Evolutionary conservation across 2,329 filamentous ascomycete genomes (phyloP).

Genomic region (Rachicladosporium sp.): DNA sequence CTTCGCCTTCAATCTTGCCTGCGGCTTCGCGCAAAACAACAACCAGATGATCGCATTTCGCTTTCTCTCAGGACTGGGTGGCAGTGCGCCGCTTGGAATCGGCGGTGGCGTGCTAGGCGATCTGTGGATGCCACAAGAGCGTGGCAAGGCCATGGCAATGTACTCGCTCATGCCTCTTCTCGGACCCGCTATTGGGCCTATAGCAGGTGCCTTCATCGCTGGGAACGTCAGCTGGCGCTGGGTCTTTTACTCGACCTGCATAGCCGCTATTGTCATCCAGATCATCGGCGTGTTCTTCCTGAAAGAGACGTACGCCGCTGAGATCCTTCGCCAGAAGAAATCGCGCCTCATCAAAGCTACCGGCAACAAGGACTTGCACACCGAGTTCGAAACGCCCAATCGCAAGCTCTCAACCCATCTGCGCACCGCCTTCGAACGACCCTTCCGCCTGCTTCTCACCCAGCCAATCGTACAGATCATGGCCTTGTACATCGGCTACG

Average conservation of each 20-base stretch:
- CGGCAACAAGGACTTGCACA: constrained; percentile 48
- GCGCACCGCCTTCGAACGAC: constrained; percentile 21
- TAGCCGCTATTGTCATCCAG: constrained; percentile 50
- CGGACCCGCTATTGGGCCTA: constrained; percentile 53
- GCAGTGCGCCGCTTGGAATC: constrained; percentile 25
- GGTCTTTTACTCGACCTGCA: constrained; percentile 58
- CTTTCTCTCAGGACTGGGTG: constrained; percentile 27
- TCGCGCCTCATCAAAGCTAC: constrained; percentile 45
- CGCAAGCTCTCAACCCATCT: constrained; percentile 21
- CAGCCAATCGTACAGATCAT: constrained; percentile 27
- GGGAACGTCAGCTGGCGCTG: constrained; percentile 57
- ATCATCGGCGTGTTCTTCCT: constrained; percentile 48
- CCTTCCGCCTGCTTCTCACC: constrained; percentile 24
- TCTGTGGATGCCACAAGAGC: constrained; percentile 47
- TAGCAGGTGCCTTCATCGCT: constrained; percentile 53
- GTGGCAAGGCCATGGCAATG: constrained; percentile 49
- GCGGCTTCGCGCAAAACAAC: constrained; percentile 23
- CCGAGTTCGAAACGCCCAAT: constrained; percentile 29
- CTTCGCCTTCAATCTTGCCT: constrained; percentile 26
- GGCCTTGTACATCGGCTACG: constrained; percentile 26
- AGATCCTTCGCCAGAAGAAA: constrained; percentile 48
- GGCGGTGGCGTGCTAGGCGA: constrained; percentile 35
- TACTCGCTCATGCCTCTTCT: constrained; percentile 53
- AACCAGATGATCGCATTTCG: constrained; percentile 25
- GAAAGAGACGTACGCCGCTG: constrained; percentile 54